A percentile compares a stretch with the other conserved stretches of the same genome.
Evolutionary conservation across 257 asterid genomes (phyloP).

Genomic region (Solanum commersonii): DNA sequence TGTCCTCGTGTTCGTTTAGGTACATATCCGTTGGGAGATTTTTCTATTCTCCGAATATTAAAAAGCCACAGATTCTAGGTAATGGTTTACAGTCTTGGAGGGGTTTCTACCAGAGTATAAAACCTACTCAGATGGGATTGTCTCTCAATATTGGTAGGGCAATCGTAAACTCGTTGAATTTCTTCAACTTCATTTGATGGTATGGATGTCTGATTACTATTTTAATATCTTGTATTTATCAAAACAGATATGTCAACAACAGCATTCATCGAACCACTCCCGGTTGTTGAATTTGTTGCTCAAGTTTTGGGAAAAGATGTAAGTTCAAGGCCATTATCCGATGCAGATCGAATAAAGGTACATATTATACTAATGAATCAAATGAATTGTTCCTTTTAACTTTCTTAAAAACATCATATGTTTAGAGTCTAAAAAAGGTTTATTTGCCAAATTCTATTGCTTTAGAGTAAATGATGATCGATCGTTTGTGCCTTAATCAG

Average conservation of each 20-base stretch:
- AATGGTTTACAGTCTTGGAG: slow-evolving; percentile 99
- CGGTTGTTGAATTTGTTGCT: slow-evolving; percentile 83
- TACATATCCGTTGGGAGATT: slow-evolving; percentile 90
- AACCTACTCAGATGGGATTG: slow-evolving; percentile 98
- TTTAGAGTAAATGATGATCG: background rate
- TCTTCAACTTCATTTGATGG: background rate
- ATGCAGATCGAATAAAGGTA: slow-evolving; percentile 89
- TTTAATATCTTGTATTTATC: background rate
- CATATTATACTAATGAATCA: background rate
- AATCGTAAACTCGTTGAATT: background rate
- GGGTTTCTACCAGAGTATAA: slow-evolving; percentile 94
- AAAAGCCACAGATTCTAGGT: slow-evolving; percentile 82
- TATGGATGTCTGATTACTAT: background rate
- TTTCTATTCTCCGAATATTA: slow-evolving; percentile 77
- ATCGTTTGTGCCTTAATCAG: slow-evolving; percentile 22
- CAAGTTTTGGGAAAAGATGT: slow-evolving; percentile 87
- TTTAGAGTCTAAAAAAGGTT: background rate
- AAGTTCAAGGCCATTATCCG: slow-evolving; percentile 74
- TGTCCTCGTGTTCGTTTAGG: slow-evolving; percentile 19
- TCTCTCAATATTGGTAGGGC: slow-evolving; percentile 83
- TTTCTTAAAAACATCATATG: background rate
- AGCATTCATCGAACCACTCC: slow-evolving; percentile 95
- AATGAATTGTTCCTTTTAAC: background rate
- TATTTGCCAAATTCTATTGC: background rate
- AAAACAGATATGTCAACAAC: slow-evolving; percentile 94